Base-by-base conservation (phyloP, 768 basidiomycete species). In the Cystobasidium ongulense region DNA sequence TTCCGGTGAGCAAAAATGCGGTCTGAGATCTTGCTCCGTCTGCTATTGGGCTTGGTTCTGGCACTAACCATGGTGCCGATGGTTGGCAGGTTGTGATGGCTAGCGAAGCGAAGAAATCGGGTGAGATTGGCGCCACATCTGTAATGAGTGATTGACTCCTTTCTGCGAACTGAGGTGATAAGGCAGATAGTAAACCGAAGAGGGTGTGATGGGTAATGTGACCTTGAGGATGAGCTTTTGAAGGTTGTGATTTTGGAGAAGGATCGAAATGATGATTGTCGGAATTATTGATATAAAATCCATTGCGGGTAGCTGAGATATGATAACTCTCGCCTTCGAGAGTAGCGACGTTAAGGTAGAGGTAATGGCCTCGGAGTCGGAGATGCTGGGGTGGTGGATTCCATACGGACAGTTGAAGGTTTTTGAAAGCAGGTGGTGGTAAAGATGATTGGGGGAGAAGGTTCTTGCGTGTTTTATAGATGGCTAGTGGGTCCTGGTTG, bases 331-430 rank as follows among this genome's bases (percentile, higher is more conserved):
- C 83, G 64, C 82, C 82, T 75, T 84, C 83, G 52, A 83, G 79
- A 3, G 81, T 80, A 53, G 80, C 78, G 50, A 83, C 75, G 52
- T 79, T 81, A 59, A 84, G 79, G 76, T 84, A 84, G 65, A 83
- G 77, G 72, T 82, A 80, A 74, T 84, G 83, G 18, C 83, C 83
- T 25, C 79, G 76, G 61, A 82, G 78, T 17, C 82, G 81, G 23
- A 81, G 80, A 41, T 82, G 80, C 33, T 82, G 81, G 17, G 83
- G 80, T 10, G 83, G 83, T 18, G 83, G 83, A 77, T 82, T 83
- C 81, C 83, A 84, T 10, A 82, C 81, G 17, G 82, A 82, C 52
- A 84, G 73, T 57, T 79, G 77, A 41, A 83, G 76, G 0, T 79
- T 75, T 72, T 79, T 80, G 50, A 83, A 63, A 64, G 80, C 80